Evolutionary conservation across 805 yeast species (phyloP).

Genomic region (Saccharomycopsis javanensis): DNA sequence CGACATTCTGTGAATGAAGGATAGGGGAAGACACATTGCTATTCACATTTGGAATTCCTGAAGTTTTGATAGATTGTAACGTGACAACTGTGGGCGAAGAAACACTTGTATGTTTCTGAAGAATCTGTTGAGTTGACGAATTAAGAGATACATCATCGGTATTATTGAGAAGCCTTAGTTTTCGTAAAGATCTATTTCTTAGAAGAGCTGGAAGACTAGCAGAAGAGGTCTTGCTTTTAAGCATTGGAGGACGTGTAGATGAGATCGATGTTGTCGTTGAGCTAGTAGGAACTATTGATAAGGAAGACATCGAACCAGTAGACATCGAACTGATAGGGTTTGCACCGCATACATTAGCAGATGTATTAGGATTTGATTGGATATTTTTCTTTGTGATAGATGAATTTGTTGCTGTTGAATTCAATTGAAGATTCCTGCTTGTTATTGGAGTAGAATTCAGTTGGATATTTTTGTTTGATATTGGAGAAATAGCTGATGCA

Average conservation of each 20-base stretch:
- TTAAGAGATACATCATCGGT: background rate
- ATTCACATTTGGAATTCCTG: background rate
- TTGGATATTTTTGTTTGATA: too few species aligned
- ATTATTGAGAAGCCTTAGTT: background rate
- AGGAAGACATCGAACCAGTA: background rate
- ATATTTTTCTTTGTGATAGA: too few species aligned
- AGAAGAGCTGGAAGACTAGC: conserved; percentile 17
- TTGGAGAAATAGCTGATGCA: too few species aligned
- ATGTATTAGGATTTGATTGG: too few species aligned
- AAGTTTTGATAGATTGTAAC: background rate
- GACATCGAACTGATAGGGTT: background rate
- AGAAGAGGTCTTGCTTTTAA: conserved; percentile 17
- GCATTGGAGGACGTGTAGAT: conserved; percentile 7
- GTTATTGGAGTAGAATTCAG: background rate
- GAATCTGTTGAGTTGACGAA: background rate
- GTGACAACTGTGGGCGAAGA: background rate
- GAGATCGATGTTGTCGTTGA: conserved; percentile 13
- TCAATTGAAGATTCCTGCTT: background rate
- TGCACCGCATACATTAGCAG: too few species aligned
- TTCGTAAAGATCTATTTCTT: conserved; percentile 11
- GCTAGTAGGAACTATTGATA: background rate
- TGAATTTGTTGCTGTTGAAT: background rate
- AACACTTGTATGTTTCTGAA: background rate
- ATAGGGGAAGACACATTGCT: background rate
- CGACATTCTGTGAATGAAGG: background rate